phyloP scores from a whole-genome alignment of 2,329 filamentous ascomycete species.

The Colletotrichum sp. region DNA sequence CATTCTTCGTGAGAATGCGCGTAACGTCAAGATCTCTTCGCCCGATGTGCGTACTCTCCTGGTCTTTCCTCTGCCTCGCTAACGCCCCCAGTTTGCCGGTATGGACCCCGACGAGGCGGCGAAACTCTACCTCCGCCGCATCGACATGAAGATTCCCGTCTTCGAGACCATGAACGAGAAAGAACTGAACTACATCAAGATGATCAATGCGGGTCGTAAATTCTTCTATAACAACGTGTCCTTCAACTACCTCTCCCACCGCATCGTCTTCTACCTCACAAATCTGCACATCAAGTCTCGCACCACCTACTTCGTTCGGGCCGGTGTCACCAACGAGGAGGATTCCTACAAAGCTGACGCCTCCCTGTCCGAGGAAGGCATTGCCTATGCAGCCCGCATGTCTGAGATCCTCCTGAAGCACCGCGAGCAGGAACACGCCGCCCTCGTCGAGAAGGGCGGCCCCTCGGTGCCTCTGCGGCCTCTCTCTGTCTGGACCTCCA shows the following conservation, averaged over 20 bases:
- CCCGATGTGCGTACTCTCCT: constrained; percentile 71
- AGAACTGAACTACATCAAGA: constrained; percentile 97
- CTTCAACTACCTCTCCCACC: constrained; percentile 94
- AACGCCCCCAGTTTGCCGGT: constrained; percentile 70
- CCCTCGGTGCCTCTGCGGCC: constrained; percentile 74
- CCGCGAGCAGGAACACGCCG: constrained; percentile 79
- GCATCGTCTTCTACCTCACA: constrained; percentile 97
- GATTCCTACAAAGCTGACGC: constrained; percentile 94
- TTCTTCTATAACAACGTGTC: constrained; percentile 97
- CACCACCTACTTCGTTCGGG: constrained; percentile 90
- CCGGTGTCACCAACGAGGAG: constrained; percentile 85
- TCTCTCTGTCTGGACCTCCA: constrained; percentile 94
- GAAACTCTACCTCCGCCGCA: constrained; percentile 86
- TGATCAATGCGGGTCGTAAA: constrained; percentile 96
- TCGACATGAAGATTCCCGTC: constrained; percentile 89
- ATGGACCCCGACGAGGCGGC: constrained; percentile 95
- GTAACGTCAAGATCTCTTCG: constrained; percentile 96
- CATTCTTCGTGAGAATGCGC: constrained; percentile 95
- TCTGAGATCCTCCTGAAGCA: constrained; percentile 82
- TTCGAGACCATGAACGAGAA: constrained; percentile 97
- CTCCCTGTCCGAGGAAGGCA: constrained; percentile 79
- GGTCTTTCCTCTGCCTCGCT: background rate
- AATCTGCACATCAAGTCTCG: constrained; percentile 97
- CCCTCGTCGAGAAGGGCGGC: constrained; percentile 71
- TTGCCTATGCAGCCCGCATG: constrained; percentile 84